Percentiles rank a stretch among this genome's conserved stretches.
These are phyloP conservation scores for Calonectria hongkongensis DNA, from an alignment of 2,329 filamentous ascomycete genomes.

Conservation along the genomic window DNA sequence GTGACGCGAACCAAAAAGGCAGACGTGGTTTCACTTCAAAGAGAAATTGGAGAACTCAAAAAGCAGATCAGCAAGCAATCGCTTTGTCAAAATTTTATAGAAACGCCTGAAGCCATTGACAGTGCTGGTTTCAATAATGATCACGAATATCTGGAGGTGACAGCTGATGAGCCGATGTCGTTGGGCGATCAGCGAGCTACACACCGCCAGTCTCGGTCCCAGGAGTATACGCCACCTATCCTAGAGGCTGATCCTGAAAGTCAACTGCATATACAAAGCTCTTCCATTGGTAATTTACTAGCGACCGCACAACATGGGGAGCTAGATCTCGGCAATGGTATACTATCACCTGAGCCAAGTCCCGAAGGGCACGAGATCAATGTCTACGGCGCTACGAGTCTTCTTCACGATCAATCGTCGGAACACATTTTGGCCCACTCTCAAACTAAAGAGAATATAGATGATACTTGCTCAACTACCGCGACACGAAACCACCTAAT, in stretches of 20 bases:
- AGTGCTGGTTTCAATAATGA: background rate
- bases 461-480: background rate
- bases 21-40: background rate
- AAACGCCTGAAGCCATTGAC: background rate
- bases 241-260: background rate
- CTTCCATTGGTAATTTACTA: background rate
- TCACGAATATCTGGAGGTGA: too few species aligned
- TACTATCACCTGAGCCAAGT: background rate
- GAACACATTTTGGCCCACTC: background rate
- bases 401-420: background rate
- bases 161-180: background rate
- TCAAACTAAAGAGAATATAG: background rate
- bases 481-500: background rate
- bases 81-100: too few species aligned
- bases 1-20: slow-evolving; percentile 9
- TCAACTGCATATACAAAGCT: background rate
- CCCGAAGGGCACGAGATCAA: background rate
- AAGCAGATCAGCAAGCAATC: background rate
- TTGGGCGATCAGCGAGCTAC: background rate
- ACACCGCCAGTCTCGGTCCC: background rate
- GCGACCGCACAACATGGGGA: background rate
- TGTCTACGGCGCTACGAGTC: background rate
- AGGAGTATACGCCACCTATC: background rate
- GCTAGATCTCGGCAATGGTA: background rate
- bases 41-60: background rate